Evolutionary conservation across 306 rosid species (phyloP).

Genomic region (Pyrus betulifolia): DNA sequence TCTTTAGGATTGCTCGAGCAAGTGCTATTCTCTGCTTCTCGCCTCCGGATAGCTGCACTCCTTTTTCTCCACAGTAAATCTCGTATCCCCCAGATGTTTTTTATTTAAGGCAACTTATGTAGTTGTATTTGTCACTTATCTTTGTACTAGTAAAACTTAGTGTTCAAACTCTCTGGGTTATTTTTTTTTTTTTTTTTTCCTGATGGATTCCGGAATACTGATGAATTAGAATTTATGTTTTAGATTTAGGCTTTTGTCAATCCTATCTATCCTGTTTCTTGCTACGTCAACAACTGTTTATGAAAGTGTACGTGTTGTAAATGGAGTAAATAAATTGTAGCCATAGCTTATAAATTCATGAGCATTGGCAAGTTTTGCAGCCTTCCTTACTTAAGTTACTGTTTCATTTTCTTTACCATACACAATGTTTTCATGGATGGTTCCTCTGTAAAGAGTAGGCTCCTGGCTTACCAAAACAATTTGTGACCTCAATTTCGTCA

Average conservation of each 20-base stretch:
- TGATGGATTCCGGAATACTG: no score
- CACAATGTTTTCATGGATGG: constrained; percentile 59
- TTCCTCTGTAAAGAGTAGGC: constrained; percentile 69
- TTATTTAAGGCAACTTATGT: no score
- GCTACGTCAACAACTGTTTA: no score
- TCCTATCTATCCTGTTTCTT: no score
- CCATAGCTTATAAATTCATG: constrained; percentile 66
- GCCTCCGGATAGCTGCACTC: constrained; percentile 76
- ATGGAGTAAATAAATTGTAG: background rate
- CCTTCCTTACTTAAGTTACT: constrained; percentile 52
- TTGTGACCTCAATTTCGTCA: constrained; percentile 55
- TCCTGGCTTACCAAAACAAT: constrained; percentile 79
- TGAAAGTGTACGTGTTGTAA: no score
- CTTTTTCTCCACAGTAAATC: constrained; percentile 72
- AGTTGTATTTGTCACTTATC: no score
- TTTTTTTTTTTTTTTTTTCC: no score
- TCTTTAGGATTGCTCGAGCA: constrained; percentile 66
- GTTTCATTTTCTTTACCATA: constrained; percentile 49
- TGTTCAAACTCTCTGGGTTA: no score
- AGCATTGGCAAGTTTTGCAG: constrained; percentile 64
- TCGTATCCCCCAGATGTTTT: constrained; percentile 41
- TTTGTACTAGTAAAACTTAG: no score
- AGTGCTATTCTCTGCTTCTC: constrained; percentile 82
- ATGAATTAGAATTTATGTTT: no score
- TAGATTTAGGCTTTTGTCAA: no score